Conservation (phyloP, 331 rosid genomes). For the Erythrophleum ivorense region DNA sequence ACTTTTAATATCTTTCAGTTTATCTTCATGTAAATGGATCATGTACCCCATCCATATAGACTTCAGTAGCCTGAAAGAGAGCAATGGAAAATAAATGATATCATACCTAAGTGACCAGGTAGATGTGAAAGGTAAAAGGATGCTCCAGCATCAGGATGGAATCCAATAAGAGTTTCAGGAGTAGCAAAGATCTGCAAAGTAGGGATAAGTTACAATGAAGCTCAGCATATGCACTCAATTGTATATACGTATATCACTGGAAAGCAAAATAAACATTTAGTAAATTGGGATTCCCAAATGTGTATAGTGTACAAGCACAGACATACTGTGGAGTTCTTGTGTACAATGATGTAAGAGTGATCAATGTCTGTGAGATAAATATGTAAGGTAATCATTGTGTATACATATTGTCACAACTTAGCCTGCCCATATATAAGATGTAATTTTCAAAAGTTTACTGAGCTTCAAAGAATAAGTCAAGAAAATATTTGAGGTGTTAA, state of each 20-base stretch:
- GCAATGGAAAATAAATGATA: constrained; percentile 32
- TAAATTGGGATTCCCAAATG: constrained; percentile 12
- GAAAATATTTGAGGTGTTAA: not conserved
- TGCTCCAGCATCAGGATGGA: constrained; percentile 95
- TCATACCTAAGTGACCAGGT: constrained; percentile 87
- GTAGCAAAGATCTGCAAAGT: constrained; percentile 80
- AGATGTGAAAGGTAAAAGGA: constrained; percentile 92
- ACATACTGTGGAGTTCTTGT: not conserved
- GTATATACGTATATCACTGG: constrained; percentile 16
- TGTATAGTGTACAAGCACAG: not conserved
- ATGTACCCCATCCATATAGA: not conserved
- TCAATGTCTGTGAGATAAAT: not conserved
- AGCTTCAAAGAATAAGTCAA: not conserved
- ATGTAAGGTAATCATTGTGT: not conserved
- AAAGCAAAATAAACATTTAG: constrained; percentile 32
- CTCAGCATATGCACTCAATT: constrained; percentile 13
- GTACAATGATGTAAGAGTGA: not conserved
- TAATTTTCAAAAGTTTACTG: not conserved
- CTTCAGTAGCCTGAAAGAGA: constrained; percentile 13
- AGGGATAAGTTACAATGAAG: constrained; percentile 29
- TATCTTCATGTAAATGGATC: constrained; percentile 1
- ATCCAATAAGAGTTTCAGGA: constrained; percentile 92
- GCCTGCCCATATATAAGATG: not conserved
- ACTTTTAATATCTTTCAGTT: constrained; percentile 8
- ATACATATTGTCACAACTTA: not conserved